Conservation (phyloP, 192 early-diverging fungal species). For the Obelidium mucronatum region DNA sequence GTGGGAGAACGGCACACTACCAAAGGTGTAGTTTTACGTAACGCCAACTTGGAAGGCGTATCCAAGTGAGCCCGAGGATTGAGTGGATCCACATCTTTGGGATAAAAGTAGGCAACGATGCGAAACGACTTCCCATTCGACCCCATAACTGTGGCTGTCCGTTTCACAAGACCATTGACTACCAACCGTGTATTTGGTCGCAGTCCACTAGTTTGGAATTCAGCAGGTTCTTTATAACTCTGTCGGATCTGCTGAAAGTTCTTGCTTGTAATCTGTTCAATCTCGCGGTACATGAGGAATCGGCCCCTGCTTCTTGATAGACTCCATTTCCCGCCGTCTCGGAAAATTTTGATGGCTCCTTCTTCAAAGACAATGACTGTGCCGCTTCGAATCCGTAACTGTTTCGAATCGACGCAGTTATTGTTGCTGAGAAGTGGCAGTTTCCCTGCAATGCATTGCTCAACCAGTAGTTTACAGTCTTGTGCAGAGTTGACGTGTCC, state of each 20-base stretch:
- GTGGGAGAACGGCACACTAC: background rate
- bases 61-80: background rate
- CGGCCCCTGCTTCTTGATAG: background rate
- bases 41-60: background rate
- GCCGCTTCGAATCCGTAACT: constrained; percentile 16
- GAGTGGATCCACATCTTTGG: constrained; percentile 5
- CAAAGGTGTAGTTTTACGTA: background rate
- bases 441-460: background rate
- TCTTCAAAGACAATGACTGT: constrained; percentile 32
- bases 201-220: background rate
- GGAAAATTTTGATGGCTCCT: background rate
- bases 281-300: constrained; percentile 24
- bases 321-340: constrained; percentile 7
- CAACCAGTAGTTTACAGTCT: background rate
- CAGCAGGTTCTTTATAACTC: background rate
- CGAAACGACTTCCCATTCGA: background rate
- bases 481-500: background rate
- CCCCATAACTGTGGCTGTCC: background rate
- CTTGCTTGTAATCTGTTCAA: background rate
- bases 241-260: background rate
- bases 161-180: constrained; percentile 3
- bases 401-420: background rate
- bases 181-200: background rate
- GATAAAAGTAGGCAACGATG: constrained; percentile 15
- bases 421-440: background rate